Evolutionary conservation across 352 stramenopile species (phyloP), one percentile per base, ranked within the genome.

Genomic region (Pythium folliculosum): DNA sequence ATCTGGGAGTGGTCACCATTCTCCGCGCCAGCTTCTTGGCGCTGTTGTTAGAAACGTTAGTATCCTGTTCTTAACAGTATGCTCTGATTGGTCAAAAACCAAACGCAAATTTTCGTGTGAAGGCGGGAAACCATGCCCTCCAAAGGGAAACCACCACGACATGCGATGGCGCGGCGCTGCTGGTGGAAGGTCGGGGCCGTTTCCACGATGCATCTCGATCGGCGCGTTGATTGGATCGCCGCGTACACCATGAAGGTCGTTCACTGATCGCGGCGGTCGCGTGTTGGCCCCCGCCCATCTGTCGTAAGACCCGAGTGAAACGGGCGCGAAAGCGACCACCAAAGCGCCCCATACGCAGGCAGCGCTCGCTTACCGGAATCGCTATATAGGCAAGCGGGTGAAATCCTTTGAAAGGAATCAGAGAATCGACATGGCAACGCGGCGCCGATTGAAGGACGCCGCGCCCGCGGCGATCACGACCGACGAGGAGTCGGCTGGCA

Each of bases 371-470:
- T 16, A 47, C 6, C 1, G 40, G 9, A 40, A 40, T 16, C 35
- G 35, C 35, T 40, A 13, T 40, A 40, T 1, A 40, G 27, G 14
- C 40, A 16, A n/a, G 40, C 17, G 40, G 3, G 40, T n/a, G 40
- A n/a, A 19, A 47, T n/a, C 35, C 35, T 3, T 7, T 40, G 8
- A 10, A 7, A 40, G 35, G 35, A 40, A 40, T 10, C 43, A 49
- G 43, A 9, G n/a, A 45, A 45, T 12, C 51, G 19, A 30, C 25
- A 67, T 67, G 61, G 21, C 61, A 40, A 61, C 43, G 21, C 37
- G 61, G 27, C 61, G 61, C 16, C 50, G 63, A 44, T 8, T 70
- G 4, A 70, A 71, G 32, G 49, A 65, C 16, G 45, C 16, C 13
- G 27, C 32, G 37, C 21, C 63, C 32, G 10, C 54, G 23, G 63